Base-by-base conservation (phyloP, 2,329 filamentous ascomycete species). In the Aspergillus novoparasiticus region DNA sequence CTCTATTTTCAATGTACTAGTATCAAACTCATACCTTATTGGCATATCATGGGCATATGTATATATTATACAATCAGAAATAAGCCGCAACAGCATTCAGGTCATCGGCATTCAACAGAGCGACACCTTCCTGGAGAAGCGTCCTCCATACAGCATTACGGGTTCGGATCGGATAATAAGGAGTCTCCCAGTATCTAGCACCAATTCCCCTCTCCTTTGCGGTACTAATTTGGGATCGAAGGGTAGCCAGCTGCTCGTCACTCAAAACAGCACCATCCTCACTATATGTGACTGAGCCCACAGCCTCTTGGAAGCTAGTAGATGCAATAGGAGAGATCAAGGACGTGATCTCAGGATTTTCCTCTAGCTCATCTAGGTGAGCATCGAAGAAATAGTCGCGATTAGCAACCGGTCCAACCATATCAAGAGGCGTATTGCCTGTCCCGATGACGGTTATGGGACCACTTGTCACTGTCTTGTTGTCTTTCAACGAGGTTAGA, bases 51-150 rank as follows among this genome's bases (percentile, higher is more conserved):
- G 50, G 3, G 16, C 21, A 11, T 19, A 55, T 26, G 19, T 26
- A 34, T 9, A 48, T 12, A 9, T 23, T 66, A 8, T 12, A 46
- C 12, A 9, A 23, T 66, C 62, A 77, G 32, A 77, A 77, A 53
- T 71, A 68, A 26, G 75, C 79, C 21, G 82, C 81, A 19, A 79
- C 82, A 23, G 75, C 87, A 64, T 83, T 79, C 57, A 90, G 67
- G 76, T 90, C 87, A 80, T 90, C 88, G 0, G 85, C 87, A 73
- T 89, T 90, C 57, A 90, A 69, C 62, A 90, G 71, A 62, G 84
- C 84, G n/a, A 87, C 86, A 0, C 86, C 87, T 62, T 85, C 85
- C 57, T 83, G 79, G 67, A 84, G 79, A 64, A 90, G 73, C 6
- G 79, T 81, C 66, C 82, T 78, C 88, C 88, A 90, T 5, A 88